Evolutionary conservation across 495 filamentous ascomycete species (phyloP).

Genomic region (Penicillium canariense): DNA sequence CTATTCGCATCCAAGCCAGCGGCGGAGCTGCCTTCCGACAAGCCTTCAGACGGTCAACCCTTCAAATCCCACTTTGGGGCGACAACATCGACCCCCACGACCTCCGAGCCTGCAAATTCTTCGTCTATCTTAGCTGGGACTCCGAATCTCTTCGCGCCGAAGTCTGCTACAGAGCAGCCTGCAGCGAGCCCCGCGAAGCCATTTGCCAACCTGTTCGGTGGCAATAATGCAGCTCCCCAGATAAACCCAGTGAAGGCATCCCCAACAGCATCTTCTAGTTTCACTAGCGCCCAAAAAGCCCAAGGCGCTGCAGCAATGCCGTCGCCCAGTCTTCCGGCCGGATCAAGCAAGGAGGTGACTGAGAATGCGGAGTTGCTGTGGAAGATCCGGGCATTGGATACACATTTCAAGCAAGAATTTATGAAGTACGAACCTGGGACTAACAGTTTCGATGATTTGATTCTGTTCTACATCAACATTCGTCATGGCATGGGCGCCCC

Average conservation of each 20-base stretch:
- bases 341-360: slow-evolving; percentile 14
- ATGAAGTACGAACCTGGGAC: slow-evolving; percentile 25
- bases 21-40: background rate
- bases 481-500: slow-evolving; percentile 36
- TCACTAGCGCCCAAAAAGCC: background rate
- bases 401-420: slow-evolving; percentile 33
- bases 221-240: background rate
- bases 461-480: slow-evolving; percentile 36
- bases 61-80: slow-evolving; percentile 9
- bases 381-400: slow-evolving; percentile 32
- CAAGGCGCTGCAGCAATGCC: slow-evolving; percentile 5
- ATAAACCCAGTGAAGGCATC: background rate
- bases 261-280: background rate
- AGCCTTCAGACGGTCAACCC: slow-evolving; percentile 2
- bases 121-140: background rate
- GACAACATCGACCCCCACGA: background rate
- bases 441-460: slow-evolving; percentile 31
- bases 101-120: background rate
- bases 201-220: slow-evolving; percentile 29
- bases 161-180: slow-evolving; percentile 24
- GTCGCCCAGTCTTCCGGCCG: slow-evolving; percentile 17
- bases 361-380: slow-evolving; percentile 22
- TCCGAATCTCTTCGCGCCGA: slow-evolving; percentile 18
- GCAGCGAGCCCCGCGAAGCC: slow-evolving; percentile 19
- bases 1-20: slow-evolving; percentile 12